A percentile compares a stretch with the other conserved stretches of the same genome.
These are phyloP conservation scores for Bolboschoenoplectus hybrid DNA, from an alignment of 202 grass and related monocot genomes.

Conservation along the genomic window DNA sequence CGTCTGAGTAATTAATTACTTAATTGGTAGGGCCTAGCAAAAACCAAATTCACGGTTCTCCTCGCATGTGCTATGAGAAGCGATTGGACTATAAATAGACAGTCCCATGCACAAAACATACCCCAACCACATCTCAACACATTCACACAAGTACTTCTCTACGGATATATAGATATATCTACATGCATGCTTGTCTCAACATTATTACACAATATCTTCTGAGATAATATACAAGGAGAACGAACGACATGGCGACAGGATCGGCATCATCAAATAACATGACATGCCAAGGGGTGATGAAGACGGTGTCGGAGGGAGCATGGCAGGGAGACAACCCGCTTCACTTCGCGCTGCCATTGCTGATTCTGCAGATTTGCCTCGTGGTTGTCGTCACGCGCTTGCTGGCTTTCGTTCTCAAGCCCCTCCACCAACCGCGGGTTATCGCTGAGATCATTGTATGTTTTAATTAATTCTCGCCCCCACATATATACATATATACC, in stretches of 20 bases:
- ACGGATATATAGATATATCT: too few relatives aligned
- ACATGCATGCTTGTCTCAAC: background rate
- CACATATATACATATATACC: background rate
- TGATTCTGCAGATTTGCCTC: slow-evolving; percentile 78
- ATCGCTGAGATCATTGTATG: slow-evolving; percentile 88
- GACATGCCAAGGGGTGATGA: slow-evolving; percentile 49
- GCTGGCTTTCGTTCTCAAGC: slow-evolving; percentile 65
- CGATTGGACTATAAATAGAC: background rate
- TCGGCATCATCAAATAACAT: background rate
- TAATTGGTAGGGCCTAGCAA: background rate
- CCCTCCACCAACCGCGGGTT: slow-evolving; percentile 71
- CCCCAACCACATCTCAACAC: background rate
- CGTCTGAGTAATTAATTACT: background rate
- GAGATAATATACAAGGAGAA: background rate
- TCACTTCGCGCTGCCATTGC: slow-evolving; percentile 61
- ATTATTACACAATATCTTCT: background rate
- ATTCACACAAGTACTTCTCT: background rate
- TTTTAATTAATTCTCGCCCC: background rate
- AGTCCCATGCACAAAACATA: background rate
- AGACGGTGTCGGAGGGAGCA: slow-evolving; percentile 64
- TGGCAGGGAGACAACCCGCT: slow-evolving; percentile 73
- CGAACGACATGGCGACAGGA: background rate
- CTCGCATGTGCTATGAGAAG: background rate
- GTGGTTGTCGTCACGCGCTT: slow-evolving; percentile 67
- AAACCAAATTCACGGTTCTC: background rate